Conservation (phyloP, 2,329 filamentous ascomycete species). For the Blumeriella jaapii region DNA sequence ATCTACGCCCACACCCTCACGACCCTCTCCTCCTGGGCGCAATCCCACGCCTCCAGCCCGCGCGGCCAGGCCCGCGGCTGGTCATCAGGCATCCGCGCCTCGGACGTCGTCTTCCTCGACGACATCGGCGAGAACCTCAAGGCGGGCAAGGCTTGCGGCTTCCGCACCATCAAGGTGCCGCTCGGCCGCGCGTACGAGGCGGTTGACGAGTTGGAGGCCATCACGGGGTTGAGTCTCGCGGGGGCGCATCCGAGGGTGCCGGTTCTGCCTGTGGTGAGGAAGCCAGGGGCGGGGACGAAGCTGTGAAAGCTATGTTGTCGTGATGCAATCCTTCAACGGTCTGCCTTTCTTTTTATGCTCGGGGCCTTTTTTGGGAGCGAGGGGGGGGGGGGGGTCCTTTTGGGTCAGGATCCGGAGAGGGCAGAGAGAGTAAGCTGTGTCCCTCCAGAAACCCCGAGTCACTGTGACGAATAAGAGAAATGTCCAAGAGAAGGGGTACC, state of each 20-base stretch:
- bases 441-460: too few relatives aligned
- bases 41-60: constrained; percentile 32
- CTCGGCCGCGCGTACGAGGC: constrained; percentile 70
- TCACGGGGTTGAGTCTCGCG: constrained; percentile 54
- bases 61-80: constrained; percentile 34
- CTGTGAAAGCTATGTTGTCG: background rate
- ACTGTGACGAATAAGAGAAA: too few relatives aligned
- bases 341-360: too few relatives aligned
- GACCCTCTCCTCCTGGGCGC: constrained; percentile 52
- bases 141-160: constrained; percentile 60
- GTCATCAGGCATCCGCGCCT: constrained; percentile 41
- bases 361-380: too few relatives aligned
- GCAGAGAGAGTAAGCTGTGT: too few relatives aligned
- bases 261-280: constrained; percentile 11
- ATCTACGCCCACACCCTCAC: constrained; percentile 69
- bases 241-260: constrained; percentile 22
- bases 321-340: too few relatives aligned
- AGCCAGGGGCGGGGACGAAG: constrained; percentile 3
- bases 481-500: too few relatives aligned
- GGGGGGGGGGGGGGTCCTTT: too few relatives aligned
- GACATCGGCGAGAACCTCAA: constrained; percentile 87
- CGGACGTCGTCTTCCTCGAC: constrained; percentile 75
- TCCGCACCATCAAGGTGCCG: constrained; percentile 75
- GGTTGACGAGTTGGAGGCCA: constrained; percentile 65
- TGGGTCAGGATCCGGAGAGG: too few relatives aligned